Evolutionary conservation across 805 yeast species (phyloP).

Genomic region (Myxozyma monticola): DNA sequence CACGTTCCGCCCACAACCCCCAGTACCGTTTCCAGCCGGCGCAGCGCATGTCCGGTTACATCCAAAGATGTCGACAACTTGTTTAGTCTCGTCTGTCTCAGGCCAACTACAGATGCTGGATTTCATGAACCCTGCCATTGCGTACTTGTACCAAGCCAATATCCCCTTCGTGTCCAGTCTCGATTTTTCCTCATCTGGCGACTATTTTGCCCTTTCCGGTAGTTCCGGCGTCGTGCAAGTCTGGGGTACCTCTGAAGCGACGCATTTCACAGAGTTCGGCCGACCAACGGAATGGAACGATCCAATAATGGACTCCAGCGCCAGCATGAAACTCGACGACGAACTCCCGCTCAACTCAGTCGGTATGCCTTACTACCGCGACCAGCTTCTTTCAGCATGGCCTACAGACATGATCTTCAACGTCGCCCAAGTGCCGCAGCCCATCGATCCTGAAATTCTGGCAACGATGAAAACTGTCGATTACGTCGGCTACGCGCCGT

Average conservation of each 20-base stretch:
- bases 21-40: constrained; percentile 86
- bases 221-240: constrained; percentile 59
- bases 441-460: constrained; percentile 52
- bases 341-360: constrained; percentile 60
- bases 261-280: constrained; percentile 46
- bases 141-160: constrained; percentile 64
- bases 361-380: constrained; percentile 86
- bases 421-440: constrained; percentile 59
- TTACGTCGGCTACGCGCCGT: constrained; percentile 49
- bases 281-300: constrained; percentile 60
- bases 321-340: constrained; percentile 15
- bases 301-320: constrained; percentile 25
- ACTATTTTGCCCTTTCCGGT: constrained; percentile 70
- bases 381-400: constrained; percentile 77
- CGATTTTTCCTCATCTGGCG: constrained; percentile 71
- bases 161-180: constrained; percentile 51
- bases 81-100: constrained; percentile 66
- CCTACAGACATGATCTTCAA: constrained; percentile 62
- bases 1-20: constrained; percentile 67
- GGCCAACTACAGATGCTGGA: constrained; percentile 90
- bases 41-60: constrained; percentile 82
- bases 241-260: constrained; percentile 59
- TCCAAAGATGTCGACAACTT: constrained; percentile 78
- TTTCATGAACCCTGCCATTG: constrained; percentile 70
- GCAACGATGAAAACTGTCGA: constrained; percentile 42